Conservation (phyloP, 129 eudicot genomes). For the Centaurea solstitialis region DNA sequence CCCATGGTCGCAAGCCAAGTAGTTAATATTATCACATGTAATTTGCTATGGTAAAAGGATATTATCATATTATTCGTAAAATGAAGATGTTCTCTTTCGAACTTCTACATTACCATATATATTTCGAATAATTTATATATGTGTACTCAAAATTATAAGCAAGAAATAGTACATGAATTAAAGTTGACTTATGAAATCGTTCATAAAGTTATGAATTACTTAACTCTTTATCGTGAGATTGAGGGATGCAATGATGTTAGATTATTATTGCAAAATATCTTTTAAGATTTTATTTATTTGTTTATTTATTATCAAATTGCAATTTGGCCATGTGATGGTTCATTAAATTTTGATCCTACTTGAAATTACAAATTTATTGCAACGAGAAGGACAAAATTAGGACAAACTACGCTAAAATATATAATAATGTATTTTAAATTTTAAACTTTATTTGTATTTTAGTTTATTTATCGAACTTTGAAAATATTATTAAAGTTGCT, state of each 20-base stretch:
- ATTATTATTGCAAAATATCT: conserved; percentile 16
- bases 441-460: too few relatives aligned
- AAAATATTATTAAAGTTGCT: too few relatives aligned
- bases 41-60: not conserved
- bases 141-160: too few relatives aligned
- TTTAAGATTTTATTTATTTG: conserved; percentile 10
- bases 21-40: not conserved
- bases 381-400: not conserved
- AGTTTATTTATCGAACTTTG: not conserved
- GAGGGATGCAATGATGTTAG: conserved; percentile 10
- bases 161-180: not conserved
- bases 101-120: too few relatives aligned
- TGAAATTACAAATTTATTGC: not conserved
- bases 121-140: not conserved
- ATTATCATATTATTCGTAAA: not conserved
- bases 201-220: conserved; percentile 2
- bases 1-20: not conserved
- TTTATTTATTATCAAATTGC: not conserved
- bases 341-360: conserved; percentile 16
- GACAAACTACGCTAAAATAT: not conserved
- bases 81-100: not conserved
- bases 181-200: conserved; percentile 15
- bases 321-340: conserved; percentile 35
- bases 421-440: not conserved
- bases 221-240: conserved; percentile 14